Conservation (phyloP, 2,329 filamentous ascomycete species). For the Botrytis elliptica region DNA sequence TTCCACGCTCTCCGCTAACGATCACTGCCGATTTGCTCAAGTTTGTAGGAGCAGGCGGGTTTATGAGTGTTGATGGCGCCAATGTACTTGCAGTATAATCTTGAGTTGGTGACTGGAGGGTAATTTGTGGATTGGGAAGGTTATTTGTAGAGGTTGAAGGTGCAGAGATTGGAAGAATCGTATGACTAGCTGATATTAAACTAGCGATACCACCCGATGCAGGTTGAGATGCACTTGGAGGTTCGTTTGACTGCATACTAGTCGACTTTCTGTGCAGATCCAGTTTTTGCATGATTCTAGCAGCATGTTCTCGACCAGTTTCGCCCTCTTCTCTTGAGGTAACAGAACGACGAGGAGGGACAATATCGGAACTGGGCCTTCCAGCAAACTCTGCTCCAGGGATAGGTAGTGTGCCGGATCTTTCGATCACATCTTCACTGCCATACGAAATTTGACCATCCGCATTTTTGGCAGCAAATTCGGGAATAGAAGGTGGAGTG, state of each 20-base stretch:
- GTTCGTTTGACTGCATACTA: slow-evolving; percentile 41
- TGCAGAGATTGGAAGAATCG: slow-evolving; percentile 63
- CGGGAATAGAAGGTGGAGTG: slow-evolving; percentile 79
- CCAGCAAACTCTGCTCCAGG: slow-evolving; percentile 58
- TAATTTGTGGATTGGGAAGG: slow-evolving; percentile 40
- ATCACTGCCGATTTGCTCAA: slow-evolving; percentile 83
- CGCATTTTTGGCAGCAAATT: slow-evolving; percentile 79
- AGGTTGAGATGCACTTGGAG: slow-evolving; percentile 39
- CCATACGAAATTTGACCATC: slow-evolving; percentile 56
- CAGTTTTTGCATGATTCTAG: slow-evolving; percentile 88
- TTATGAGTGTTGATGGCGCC: slow-evolving; percentile 79
- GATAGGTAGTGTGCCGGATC: slow-evolving; percentile 62
- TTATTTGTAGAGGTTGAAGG: slow-evolving; percentile 38
- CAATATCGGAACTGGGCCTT: slow-evolving; percentile 72
- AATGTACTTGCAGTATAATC: slow-evolving; percentile 60
- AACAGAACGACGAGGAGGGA: slow-evolving; percentile 53
- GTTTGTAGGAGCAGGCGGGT: slow-evolving; percentile 78
- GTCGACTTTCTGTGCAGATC: slow-evolving; percentile 81
- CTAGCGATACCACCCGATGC: slow-evolving; percentile 70
- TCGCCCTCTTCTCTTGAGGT: slow-evolving; percentile 69
- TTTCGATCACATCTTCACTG: slow-evolving; percentile 58
- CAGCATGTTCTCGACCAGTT: slow-evolving; percentile 74
- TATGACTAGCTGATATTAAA: slow-evolving; percentile 82
- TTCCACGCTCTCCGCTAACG: slow-evolving; percentile 72
- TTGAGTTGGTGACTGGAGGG: slow-evolving; percentile 40